Evolutionary conservation across 2,329 filamentous ascomycete genomes (phyloP).

Genomic region (Colletotrichum sublineola): DNA sequence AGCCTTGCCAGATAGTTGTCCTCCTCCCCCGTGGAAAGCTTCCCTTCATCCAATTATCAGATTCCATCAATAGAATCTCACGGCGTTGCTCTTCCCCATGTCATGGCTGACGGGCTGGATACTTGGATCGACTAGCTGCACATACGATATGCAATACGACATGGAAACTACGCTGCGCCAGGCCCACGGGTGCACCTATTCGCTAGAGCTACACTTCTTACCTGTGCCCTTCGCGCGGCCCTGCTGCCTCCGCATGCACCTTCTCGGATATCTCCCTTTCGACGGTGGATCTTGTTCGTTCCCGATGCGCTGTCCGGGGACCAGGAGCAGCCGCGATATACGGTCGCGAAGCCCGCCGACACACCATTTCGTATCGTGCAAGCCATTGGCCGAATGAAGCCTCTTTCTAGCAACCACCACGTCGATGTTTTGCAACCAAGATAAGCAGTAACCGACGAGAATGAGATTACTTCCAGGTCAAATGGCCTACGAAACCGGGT

Average conservation of each 20-base stretch:
- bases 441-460: background rate
- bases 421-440: background rate
- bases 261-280: constrained; percentile 15
- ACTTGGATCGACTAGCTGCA: constrained; percentile 21
- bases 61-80: constrained; percentile 38
- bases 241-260: constrained; percentile 5
- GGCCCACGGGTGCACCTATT: constrained; percentile 4
- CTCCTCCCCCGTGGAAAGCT: constrained; percentile 26
- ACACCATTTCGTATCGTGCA: background rate
- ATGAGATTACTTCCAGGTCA: background rate
- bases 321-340: constrained; percentile 20
- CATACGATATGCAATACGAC: background rate
- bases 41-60: constrained; percentile 1
- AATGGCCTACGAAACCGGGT: background rate
- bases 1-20: constrained; percentile 27
- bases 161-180: background rate
- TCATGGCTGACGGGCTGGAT: constrained; percentile 17
- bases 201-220: constrained; percentile 10
- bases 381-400: background rate
- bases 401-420: background rate
- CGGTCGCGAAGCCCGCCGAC: constrained; percentile 20
- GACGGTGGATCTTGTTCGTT: constrained; percentile 1
- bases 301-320: background rate
- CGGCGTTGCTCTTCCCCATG: background rate
- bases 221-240: background rate